phyloP scores from a whole-genome alignment of 2,329 filamentous ascomycete genomes.

The Proliferodiscus dingleyae region DNA sequence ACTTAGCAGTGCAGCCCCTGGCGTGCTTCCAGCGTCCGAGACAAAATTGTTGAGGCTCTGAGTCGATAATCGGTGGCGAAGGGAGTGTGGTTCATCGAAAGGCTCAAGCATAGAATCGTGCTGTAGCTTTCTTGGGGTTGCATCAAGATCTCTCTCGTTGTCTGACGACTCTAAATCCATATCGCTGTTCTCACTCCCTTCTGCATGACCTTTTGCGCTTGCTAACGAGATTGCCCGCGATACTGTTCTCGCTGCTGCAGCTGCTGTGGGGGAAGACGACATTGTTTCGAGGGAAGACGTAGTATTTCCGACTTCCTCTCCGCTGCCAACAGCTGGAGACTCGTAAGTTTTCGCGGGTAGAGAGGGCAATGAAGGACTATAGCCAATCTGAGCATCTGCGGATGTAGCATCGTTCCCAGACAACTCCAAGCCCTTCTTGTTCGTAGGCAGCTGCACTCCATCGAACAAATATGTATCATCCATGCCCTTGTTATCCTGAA shows the following conservation, averaged over 20 bases:
- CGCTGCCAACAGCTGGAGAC: conserved; percentile 19
- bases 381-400: neutral
- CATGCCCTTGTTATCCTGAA: conserved; percentile 38
- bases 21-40: conserved; percentile 43
- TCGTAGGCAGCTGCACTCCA: conserved; percentile 14
- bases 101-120: conserved; percentile 13
- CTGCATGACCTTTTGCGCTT: conserved; percentile 26
- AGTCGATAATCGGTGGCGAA: conserved; percentile 34
- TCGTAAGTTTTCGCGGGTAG: conserved; percentile 26
- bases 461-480: conserved; percentile 61
- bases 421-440: neutral
- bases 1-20: conserved; percentile 39
- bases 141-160: conserved; percentile 20
- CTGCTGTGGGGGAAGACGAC: conserved; percentile 52
- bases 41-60: conserved; percentile 28
- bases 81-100: conserved; percentile 20
- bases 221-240: conserved; percentile 48
- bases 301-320: conserved; percentile 32
- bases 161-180: conserved; percentile 13
- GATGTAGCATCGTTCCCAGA: neutral
- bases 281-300: conserved; percentile 50
- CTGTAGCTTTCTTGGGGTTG: conserved; percentile 22
- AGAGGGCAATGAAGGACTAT: conserved; percentile 17
- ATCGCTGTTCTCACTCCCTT: conserved; percentile 7
- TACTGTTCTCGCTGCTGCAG: conserved; percentile 48